Evolutionary conservation across 345 rosid species (phyloP), one percentile per base, ranked within the genome.

Genomic region (Anacardium occidentale): DNA sequence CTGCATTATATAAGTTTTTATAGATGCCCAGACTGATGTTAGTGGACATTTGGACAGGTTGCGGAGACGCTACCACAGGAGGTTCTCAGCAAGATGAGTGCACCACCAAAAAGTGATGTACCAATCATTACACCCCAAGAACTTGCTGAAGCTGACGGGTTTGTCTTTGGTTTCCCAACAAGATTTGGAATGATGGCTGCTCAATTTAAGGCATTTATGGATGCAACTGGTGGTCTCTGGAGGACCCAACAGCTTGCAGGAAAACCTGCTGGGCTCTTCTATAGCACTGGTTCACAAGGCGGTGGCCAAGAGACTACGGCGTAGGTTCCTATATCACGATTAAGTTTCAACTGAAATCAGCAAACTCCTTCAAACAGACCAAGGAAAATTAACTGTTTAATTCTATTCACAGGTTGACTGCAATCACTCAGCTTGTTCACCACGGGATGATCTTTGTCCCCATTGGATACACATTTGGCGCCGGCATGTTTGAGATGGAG

Each of bases 161-260:
- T 91, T 64, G 80, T 92, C 65, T 85, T 92, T 66, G 97, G 98
- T 18, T 94, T 94, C 89, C 98, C 97, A 66, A 94, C 98, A 50
- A 89, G 97, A 82, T 94, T 90, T 50, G 98, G 98, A 42, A 94
- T 94, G 98, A 94, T 94, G 98, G 80, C 95, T 80, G 97, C 98
- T 75, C 98, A 94, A 76, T 94, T 94, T 78, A 94, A 94, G 72
- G 97, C 98, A 57, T 94, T 94, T 79, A 50, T 94, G 72, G 98
- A 94, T 74, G 88, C 97, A 65, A 94, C 98, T 15, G 97, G 98
- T 70, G 96, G 93, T 37, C 83, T 90, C 64, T 92, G 98, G 98
- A 89, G 97, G 74, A 83, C 98, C 64, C 98, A 90, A 51, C 84
- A 85, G 66, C 98, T 94, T 20, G 98, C 98, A 0, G 98, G 98